Evolutionary conservation across 2,329 filamentous ascomycete species (phyloP), one percentile per base, ranked within the genome.

Genomic region (Bimuria novae-zelandiae): DNA sequence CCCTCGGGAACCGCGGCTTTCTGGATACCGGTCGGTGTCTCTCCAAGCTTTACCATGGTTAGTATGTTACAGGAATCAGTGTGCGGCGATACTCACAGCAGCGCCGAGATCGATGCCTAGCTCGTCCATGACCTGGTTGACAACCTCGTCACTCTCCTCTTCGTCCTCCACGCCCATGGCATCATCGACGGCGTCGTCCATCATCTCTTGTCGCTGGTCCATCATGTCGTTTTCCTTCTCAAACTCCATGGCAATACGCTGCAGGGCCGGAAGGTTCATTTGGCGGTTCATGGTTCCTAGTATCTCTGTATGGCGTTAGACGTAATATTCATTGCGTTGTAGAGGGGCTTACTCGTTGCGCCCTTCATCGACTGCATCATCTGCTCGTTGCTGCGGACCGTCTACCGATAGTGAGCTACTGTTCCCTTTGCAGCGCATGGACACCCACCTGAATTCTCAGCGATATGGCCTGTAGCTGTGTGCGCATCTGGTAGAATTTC

Each of bases 351-450:
- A 71, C 70, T 54, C 1, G 94, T 97, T 4, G 94, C 94, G 29
- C 94, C 94, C 76, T 97, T 99, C 94, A 99, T 97, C 7, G 92
- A 94, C 76, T 96, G 91, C 92, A 97, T 97, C 94, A 99, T 99
- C 76, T 97, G 93, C 75, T 99, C 94, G 75, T 99, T 99, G 62
- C 92, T 97, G 60, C 94, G 87, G 60, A 97, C 93, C 44, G 94
- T 99, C 90, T 96, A 67, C 21, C 47, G 57, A 33, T 51, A 54
- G 46, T 72, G 23, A 69, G 60, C 37, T 37, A 16, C 51, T 22
- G 53, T 46, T 25, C 29, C 51, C 12, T 33, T 25, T 35, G 19
- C 14, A 35, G 23, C 19, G 14, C 14, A 3, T 17, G 21, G n/a
- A 23, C 22, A 56, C 75, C 48, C 78, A 94, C 91, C 85, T 97